Evolutionary conservation across 768 basidiomycete species (phyloP).

Genomic region (Candolleomyces eurysporus): DNA sequence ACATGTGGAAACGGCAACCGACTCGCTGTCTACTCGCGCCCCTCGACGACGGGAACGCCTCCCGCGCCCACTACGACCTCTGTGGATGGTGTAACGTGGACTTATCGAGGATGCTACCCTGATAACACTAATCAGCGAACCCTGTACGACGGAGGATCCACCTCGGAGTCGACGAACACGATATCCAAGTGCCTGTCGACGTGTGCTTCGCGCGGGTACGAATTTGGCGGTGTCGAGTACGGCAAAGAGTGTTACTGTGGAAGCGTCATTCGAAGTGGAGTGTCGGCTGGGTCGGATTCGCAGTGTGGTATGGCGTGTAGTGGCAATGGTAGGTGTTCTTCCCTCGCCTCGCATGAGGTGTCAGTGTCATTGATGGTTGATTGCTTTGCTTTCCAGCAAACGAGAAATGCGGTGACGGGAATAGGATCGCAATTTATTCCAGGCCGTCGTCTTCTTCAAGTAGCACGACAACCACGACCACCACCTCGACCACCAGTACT

Average conservation of each 20-base stretch:
- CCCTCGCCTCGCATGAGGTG: conserved; percentile 7
- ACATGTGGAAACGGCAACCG: conserved; percentile 30
- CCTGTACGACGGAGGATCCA: neutral
- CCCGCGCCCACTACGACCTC: neutral
- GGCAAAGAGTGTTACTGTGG: conserved; percentile 31
- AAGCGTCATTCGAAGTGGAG: conserved; percentile 21
- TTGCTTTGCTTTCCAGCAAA: conserved; percentile 13
- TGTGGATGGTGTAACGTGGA: conserved; percentile 28
- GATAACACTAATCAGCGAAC: conserved; percentile 11
- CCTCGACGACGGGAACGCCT: conserved; percentile 2
- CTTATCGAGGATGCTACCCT: conserved; percentile 26
- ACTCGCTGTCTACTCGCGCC: conserved; percentile 20
- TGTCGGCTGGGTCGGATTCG: conserved; percentile 14
- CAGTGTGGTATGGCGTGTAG: conserved; percentile 31
- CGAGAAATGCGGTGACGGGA: conserved; percentile 30
- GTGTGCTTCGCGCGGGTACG: conserved; percentile 24
- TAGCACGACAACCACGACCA: too few relatives aligned
- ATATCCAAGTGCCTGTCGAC: conserved; percentile 22
- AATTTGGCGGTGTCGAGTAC: conserved; percentile 30
- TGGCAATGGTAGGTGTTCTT: conserved; percentile 23
- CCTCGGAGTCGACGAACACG: neutral
- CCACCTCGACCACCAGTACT: too few relatives aligned
- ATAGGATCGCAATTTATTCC: conserved; percentile 24
- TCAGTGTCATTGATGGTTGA: neutral
- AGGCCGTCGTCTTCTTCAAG: neutral